Base-by-base conservation (phyloP, 768 basidiomycete genomes). In the Lactarius indigo region DNA sequence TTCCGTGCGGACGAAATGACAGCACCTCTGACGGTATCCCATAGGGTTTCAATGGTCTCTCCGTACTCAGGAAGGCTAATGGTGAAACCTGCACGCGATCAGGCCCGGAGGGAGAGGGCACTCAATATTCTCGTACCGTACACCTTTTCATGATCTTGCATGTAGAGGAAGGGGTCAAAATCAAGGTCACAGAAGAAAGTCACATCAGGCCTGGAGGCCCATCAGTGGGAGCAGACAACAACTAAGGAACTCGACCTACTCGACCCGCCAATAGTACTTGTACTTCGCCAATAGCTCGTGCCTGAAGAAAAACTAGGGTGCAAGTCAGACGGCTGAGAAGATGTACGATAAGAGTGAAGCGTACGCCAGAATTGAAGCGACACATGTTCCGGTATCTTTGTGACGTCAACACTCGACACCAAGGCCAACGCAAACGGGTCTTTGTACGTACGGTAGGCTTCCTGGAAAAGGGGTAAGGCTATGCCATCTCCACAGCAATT, bases 371-470 rank as follows among this genome's bases (percentile, higher is more conserved):
- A 77, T 96, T 94, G 78, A 88, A 98, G 13, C 96, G 86, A 77
- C 96, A 97, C 96, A 97, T 96, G 71, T 96, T 94, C 47, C 95
- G 87, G 73, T 97, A 96, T 23, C 86, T 88, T 71, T 37, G 59
- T 58, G 28, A 61, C 20, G 59, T 42, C 1, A 50, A 52, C 30
- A 47, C 63, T 17, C 58, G 31, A 35, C 67, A 55, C 55, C 7
- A 39, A 57, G 12, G 28, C 41, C 20, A 58, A 47, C 30, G 23
- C n/a, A 23, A 57, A 58, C 44, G n/a, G 2, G 12, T 3, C 28
- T 39, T 9, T 18, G 30, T 39, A 84, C 88, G 68, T 76, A 90
- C 88, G 89, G 80, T 28, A 91, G 84, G 72, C 90, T 91, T 63
- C 86, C 89, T 90, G 69, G n/a, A 63, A 44, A 23, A 44, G 0